Evolutionary conservation across 2,329 filamentous ascomycete species (phyloP).

Genomic region (Aphanocladium album): DNA sequence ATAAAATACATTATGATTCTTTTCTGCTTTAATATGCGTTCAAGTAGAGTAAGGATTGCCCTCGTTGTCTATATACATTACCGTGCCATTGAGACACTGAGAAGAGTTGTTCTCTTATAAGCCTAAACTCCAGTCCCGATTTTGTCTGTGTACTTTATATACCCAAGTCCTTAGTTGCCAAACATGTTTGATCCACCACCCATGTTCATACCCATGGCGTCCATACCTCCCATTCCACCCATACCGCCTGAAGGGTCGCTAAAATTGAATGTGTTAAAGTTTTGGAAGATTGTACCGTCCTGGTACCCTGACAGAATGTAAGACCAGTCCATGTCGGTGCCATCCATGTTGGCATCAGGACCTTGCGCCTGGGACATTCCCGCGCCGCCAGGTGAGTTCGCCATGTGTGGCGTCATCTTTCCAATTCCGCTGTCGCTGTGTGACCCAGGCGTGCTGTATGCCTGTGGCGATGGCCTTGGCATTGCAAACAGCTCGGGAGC

Average conservation of each 20-base stretch:
- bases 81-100: neutral
- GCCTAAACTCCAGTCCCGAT: slow-evolving; percentile 11
- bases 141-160: neutral
- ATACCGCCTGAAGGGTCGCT: slow-evolving; percentile 18
- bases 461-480: neutral
- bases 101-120: neutral
- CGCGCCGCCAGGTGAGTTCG: neutral
- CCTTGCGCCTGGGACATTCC: neutral
- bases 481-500: neutral
- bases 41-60: slow-evolving; percentile 6
- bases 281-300: slow-evolving; percentile 27
- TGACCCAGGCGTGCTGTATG: slow-evolving; percentile 17
- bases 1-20: neutral
- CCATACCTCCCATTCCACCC: slow-evolving; percentile 21
- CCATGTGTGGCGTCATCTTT: slow-evolving; percentile 2
- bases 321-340: slow-evolving; percentile 44
- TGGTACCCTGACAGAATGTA: slow-evolving; percentile 40
- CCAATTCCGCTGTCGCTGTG: slow-evolving; percentile 10
- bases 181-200: slow-evolving; percentile 23
- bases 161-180: slow-evolving; percentile 17
- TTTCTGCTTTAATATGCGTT: neutral
- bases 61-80: neutral
- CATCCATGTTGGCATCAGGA: slow-evolving; percentile 22
- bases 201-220: slow-evolving; percentile 19
- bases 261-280: slow-evolving; percentile 23